Evolutionary conservation across 2,329 filamentous ascomycete species (phyloP).

Genomic region (Penicillium polonicum): DNA sequence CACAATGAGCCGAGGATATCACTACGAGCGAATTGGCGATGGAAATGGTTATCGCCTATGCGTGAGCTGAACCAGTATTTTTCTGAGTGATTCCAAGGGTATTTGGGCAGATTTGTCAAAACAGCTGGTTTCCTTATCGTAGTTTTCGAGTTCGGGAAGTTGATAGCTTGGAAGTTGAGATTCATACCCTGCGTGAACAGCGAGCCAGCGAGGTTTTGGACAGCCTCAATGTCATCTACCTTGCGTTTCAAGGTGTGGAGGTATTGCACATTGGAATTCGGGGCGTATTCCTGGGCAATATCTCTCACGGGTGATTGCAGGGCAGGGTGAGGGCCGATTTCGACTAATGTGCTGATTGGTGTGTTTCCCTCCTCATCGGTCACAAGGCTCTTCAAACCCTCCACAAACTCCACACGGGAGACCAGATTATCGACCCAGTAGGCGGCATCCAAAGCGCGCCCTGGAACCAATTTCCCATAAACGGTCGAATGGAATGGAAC

Average conservation of each 20-base stretch:
- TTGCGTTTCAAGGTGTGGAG: slow-evolving; percentile 22
- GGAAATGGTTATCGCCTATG: slow-evolving; percentile 17
- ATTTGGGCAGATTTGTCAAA: slow-evolving; percentile 22
- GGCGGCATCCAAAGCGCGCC: slow-evolving; percentile 12
- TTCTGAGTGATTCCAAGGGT: slow-evolving; percentile 25
- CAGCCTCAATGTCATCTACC: slow-evolving; percentile 13
- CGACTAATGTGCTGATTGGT: slow-evolving; percentile 17
- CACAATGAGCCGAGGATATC: slow-evolving; percentile 22
- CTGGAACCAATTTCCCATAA: slow-evolving; percentile 16
- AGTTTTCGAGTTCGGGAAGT: slow-evolving; percentile 16
- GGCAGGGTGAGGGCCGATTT: slow-evolving; percentile 25
- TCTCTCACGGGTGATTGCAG: slow-evolving; percentile 20
- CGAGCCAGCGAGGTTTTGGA: slow-evolving; percentile 19
- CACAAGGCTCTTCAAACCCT: slow-evolving; percentile 19
- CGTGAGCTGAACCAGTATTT: slow-evolving; percentile 23
- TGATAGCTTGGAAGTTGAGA: slow-evolving; percentile 22
- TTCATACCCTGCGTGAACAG: slow-evolving; percentile 20
- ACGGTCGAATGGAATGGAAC: slow-evolving; percentile 26
- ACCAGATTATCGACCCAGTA: slow-evolving; percentile 27
- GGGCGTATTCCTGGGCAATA: slow-evolving; percentile 12
- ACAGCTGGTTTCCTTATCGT: slow-evolving; percentile 12
- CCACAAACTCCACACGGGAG: slow-evolving; percentile 23
- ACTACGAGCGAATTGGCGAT: slow-evolving; percentile 16
- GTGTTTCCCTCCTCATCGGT: not conserved
- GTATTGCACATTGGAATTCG: slow-evolving; percentile 15